phyloP scores from a whole-genome alignment of 441 rosid genomes.

The Corymbia citriodora region DNA sequence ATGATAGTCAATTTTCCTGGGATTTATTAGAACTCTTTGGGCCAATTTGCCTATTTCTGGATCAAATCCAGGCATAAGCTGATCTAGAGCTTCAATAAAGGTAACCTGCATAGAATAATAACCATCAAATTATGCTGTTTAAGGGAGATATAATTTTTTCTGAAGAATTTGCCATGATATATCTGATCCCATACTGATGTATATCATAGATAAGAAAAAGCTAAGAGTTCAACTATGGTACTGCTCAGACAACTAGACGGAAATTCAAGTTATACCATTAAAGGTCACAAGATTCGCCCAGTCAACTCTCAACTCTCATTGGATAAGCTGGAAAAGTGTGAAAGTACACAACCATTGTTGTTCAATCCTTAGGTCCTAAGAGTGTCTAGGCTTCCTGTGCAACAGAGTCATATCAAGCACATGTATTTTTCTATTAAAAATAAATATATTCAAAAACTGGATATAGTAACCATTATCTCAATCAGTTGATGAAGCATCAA shows the following conservation, averaged over 20 bases:
- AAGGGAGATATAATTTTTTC: not conserved
- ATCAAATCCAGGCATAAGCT: constrained; percentile 99
- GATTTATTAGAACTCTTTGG: constrained; percentile 90
- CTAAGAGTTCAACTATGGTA: not conserved
- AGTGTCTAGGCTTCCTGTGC: not conserved
- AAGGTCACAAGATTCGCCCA: not conserved
- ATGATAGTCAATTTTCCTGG: constrained; percentile 88
- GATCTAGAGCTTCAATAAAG: constrained; percentile 93
- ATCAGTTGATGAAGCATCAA: not conserved
- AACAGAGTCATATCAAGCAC: not conserved
- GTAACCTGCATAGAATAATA: constrained; percentile 54
- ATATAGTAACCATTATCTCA: not conserved
- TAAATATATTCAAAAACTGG: not conserved
- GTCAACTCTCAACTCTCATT: not conserved
- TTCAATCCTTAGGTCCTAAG: not conserved
- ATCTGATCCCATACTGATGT: not conserved
- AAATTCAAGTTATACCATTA: not conserved
- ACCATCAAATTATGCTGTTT: not conserved
- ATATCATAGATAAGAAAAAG: not conserved
- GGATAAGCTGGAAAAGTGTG: not conserved
- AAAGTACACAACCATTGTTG: not conserved
- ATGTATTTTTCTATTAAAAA: not conserved
- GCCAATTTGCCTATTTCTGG: constrained; percentile 98
- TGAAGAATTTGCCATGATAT: too few species aligned
- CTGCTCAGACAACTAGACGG: not conserved